These are phyloP conservation scores for Ehretia macrophylla DNA, from an alignment of 257 asterid genomes.

Conservation along the genomic window DNA sequence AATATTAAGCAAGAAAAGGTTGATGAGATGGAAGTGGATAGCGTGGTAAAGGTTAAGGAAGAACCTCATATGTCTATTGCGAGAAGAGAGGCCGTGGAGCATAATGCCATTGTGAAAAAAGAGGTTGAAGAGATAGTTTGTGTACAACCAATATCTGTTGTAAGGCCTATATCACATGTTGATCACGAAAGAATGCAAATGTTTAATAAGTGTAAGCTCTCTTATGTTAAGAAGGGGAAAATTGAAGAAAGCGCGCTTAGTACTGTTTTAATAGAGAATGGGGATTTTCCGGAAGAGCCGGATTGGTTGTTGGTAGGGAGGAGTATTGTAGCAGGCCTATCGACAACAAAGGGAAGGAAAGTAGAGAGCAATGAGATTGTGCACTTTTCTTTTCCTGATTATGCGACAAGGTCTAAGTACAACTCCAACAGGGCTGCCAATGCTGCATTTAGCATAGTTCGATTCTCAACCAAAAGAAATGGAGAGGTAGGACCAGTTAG, in stretches of 20 bases:
- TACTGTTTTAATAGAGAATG: conserved; percentile 60
- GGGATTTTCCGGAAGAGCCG: conserved; percentile 66
- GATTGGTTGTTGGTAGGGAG: conserved; percentile 86
- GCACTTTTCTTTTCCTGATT: conserved; percentile 57
- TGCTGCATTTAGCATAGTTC: conserved; percentile 59
- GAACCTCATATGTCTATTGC: not conserved
- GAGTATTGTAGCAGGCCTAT: conserved; percentile 57
- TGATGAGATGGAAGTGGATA: not conserved
- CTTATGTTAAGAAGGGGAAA: not conserved
- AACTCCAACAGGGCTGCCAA: conserved; percentile 35
- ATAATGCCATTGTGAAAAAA: conserved; percentile 16
- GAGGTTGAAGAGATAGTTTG: conserved; percentile 26
- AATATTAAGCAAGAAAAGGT: not conserved
- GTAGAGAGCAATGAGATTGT: conserved; percentile 80
- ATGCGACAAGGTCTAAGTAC: conserved; percentile 15
- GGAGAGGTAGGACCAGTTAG: conserved; percentile 54
- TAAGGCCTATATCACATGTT: conserved; percentile 35
- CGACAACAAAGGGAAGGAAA: conserved; percentile 79
- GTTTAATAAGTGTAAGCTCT: conserved; percentile 9
- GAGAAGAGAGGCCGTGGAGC: not conserved
- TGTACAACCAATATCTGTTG: conserved; percentile 42
- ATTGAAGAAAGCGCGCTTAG: conserved; percentile 34
- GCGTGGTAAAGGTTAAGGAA: not conserved
- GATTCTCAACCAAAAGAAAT: conserved; percentile 72
- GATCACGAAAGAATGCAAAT: conserved; percentile 33